Conservation (phyloP, 2,329 filamentous ascomycete species). For the Colletotrichum simmondsii region DNA sequence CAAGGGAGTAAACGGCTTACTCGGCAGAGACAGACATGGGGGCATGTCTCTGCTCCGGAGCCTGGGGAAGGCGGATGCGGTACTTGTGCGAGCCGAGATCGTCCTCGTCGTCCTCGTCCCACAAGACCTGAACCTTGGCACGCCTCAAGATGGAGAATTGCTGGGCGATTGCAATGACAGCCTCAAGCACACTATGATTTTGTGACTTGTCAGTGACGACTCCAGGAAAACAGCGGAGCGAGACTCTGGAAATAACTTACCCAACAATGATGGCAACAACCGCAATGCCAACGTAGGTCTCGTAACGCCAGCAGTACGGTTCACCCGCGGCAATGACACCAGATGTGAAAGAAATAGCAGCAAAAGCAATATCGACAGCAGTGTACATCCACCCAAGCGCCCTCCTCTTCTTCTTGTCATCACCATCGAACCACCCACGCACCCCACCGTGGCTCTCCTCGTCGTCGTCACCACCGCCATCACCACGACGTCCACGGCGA, state of each 20-base stretch:
- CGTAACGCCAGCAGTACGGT: background rate
- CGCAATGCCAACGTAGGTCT: background rate
- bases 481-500: background rate
- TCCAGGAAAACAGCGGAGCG: no score
- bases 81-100: constrained; percentile 25
- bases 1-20: background rate
- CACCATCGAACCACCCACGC: background rate
- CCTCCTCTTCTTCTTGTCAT: background rate
- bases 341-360: background rate
- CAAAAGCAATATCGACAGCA: background rate
- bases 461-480: background rate
- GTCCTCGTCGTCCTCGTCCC: constrained; percentile 20
- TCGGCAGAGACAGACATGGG: constrained; percentile 15
- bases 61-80: constrained; percentile 26
- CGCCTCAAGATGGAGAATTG: constrained; percentile 22
- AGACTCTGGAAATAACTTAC: no score
- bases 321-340: background rate
- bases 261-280: background rate
- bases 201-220: background rate
- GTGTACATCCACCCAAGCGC: background rate
- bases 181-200: constrained; percentile 1
- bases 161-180: constrained; percentile 11
- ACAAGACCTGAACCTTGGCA: constrained; percentile 16
- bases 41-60: constrained; percentile 14
- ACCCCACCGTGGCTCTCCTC: background rate